Conservation (phyloP, 73 alveolate species). For the Effrenium voratum region DNA sequence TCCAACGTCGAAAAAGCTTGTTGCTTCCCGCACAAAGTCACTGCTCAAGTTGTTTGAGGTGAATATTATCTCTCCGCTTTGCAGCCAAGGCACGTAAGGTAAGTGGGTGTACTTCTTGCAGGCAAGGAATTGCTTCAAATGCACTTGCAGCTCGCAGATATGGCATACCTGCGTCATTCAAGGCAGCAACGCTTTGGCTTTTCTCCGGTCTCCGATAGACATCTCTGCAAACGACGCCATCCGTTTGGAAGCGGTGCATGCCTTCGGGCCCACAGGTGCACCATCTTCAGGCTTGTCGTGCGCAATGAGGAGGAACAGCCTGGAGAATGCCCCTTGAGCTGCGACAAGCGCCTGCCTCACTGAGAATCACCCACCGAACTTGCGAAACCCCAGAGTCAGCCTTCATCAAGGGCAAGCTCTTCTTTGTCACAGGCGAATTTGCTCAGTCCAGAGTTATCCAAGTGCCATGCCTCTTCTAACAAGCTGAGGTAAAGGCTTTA, state of each 20-base stretch:
- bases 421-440: too few species aligned
- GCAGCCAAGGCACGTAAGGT: conserved; percentile 75
- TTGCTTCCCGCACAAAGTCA: neutral
- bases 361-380: too few species aligned
- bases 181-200: neutral
- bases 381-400: too few species aligned
- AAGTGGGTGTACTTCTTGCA: conserved; percentile 88
- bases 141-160: conserved; percentile 91
- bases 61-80: neutral
- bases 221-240: neutral
- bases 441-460: too few species aligned
- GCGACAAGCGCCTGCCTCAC: too few species aligned
- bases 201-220: neutral
- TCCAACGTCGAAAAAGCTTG: too few species aligned
- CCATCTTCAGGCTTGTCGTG: conserved; percentile 91
- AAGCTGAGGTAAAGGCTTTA: conserved; percentile 11
- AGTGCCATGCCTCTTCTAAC: too few species aligned
- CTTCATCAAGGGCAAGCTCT: too few species aligned
- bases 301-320: conserved; percentile 90
- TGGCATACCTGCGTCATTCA: conserved; percentile 49
- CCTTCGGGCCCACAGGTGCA: conserved; percentile 65
- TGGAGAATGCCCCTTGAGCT: too few species aligned
- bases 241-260: neutral
- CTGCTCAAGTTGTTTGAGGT: neutral
- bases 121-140: conserved; percentile 91